A percentile compares a stretch with the other conserved stretches of the same genome.
Evolutionary conservation across 1,284 basidiomycete species (phyloP).

Genomic region (Marasmius fiardii): DNA sequence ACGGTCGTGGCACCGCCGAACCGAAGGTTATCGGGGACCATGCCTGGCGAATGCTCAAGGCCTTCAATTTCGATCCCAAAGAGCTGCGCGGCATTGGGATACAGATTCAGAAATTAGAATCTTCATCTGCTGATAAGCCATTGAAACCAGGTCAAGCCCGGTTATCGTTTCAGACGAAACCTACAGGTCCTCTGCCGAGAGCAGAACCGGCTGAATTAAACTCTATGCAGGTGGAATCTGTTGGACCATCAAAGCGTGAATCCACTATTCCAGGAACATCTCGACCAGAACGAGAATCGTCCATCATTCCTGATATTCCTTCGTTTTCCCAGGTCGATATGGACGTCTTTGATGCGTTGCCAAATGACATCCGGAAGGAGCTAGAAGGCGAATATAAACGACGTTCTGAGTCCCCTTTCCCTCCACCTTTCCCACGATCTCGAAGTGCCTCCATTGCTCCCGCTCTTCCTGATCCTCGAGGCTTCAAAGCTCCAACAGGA

Average conservation of each 20-base stretch:
- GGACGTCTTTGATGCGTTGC: slow-evolving; percentile 69
- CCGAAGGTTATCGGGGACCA: slow-evolving; percentile 70
- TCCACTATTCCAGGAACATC: too few species aligned
- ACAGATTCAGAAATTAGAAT: slow-evolving; percentile 87
- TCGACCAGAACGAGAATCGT: neutral
- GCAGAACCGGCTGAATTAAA: neutral
- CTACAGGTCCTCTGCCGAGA: slow-evolving; percentile 11
- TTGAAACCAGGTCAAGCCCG: slow-evolving; percentile 46
- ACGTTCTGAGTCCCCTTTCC: slow-evolving; percentile 47
- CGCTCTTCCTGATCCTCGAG: neutral
- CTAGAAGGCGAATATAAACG: slow-evolving; percentile 64
- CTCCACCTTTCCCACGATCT: slow-evolving; percentile 6
- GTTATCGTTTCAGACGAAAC: slow-evolving; percentile 46
- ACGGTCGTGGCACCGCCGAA: slow-evolving; percentile 73
- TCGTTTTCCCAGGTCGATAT: slow-evolving; percentile 75
- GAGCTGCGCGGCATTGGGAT: slow-evolving; percentile 95
- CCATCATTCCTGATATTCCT: slow-evolving; percentile 40
- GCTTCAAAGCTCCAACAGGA: slow-evolving; percentile 12
- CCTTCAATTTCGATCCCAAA: slow-evolving; percentile 74
- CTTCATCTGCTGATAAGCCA: slow-evolving; percentile 23
- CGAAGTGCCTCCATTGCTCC: slow-evolving; percentile 1
- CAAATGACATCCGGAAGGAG: slow-evolving; percentile 67
- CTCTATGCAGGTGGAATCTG: too few species aligned
- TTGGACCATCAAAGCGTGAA: too few species aligned
- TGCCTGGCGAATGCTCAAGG: slow-evolving; percentile 73